Conservation (phyloP, 1,284 basidiomycete genomes). For the Puccinia horiana region DNA sequence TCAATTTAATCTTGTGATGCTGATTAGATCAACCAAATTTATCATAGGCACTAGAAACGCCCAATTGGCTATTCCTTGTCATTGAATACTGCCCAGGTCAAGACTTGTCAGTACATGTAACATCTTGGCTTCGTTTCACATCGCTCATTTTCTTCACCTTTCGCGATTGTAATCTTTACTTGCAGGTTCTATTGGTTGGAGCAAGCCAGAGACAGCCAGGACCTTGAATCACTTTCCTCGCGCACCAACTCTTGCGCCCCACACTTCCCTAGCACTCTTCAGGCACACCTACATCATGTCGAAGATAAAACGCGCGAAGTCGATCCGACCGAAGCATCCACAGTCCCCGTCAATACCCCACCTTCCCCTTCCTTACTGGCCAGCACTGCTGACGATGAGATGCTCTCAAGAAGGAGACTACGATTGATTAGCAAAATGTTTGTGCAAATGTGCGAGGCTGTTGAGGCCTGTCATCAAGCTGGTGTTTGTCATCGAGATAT, state of each 20-base stretch:
- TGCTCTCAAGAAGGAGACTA: slow-evolving; percentile 82
- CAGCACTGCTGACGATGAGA: slow-evolving; percentile 73
- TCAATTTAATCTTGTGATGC: background rate
- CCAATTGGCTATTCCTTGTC: slow-evolving; percentile 75
- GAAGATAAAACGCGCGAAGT: background rate
- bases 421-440: slow-evolving; percentile 96
- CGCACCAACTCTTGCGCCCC: slow-evolving; percentile 50
- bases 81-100: slow-evolving; percentile 94
- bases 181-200: slow-evolving; percentile 91
- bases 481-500: slow-evolving; percentile 95
- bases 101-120: slow-evolving; percentile 61
- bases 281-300: background rate
- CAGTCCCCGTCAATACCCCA: slow-evolving; percentile 68
- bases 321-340: slow-evolving; percentile 16
- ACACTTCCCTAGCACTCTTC: slow-evolving; percentile 47
- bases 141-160: background rate
- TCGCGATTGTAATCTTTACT: slow-evolving; percentile 49
- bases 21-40: no score
- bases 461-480: slow-evolving; percentile 89
- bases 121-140: background rate
- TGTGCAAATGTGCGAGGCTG: slow-evolving; percentile 94
- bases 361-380: slow-evolving; percentile 85
- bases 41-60: slow-evolving; percentile 72
- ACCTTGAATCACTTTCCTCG: slow-evolving; percentile 52
- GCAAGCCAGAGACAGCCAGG: slow-evolving; percentile 58